These are phyloP conservation scores for Alternaria burnsii DNA, from an alignment of 2,329 filamentous ascomycete genomes.

Conservation along the genomic window DNA sequence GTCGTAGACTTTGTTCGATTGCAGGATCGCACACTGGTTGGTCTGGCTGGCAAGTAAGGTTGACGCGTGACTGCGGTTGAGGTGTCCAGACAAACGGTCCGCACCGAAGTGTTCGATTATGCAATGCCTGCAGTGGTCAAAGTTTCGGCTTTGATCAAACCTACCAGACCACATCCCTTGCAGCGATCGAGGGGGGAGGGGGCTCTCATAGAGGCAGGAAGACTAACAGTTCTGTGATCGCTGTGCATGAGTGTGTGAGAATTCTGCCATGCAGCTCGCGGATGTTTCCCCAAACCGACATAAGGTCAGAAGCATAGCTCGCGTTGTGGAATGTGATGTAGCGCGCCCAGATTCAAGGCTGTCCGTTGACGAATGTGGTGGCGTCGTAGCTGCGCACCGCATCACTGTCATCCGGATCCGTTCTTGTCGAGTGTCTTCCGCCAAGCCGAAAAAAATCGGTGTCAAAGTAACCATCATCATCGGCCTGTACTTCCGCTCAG, in stretches of 20 bases:
- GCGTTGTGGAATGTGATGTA: neutral
- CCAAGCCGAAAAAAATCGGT: neutral
- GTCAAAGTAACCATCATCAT: neutral
- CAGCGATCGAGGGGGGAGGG: slow-evolving; percentile 1
- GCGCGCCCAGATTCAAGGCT: neutral
- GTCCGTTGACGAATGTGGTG: neutral
- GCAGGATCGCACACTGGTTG: neutral
- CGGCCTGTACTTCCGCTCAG: neutral
- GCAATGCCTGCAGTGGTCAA: slow-evolving; percentile 4
- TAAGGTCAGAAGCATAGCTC: neutral
- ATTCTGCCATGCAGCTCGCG: slow-evolving; percentile 4
- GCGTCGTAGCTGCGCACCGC: slow-evolving; percentile 1
- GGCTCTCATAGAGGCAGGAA: neutral
- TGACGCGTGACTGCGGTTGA: slow-evolving; percentile 2
- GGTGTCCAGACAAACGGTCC: slow-evolving; percentile 4
- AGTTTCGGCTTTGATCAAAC: slow-evolving; percentile 2
- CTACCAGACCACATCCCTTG: slow-evolving; percentile 2
- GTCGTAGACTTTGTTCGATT: neutral
- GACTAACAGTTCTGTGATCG: neutral
- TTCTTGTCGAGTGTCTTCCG: neutral
- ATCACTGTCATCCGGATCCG: neutral
- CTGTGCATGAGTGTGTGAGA: neutral
- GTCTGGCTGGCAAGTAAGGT: neutral
- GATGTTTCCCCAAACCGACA: neutral
- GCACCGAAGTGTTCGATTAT: slow-evolving; percentile 5